A percentile compares a stretch with the other conserved stretches of the same genome.
Evolutionary conservation across 1,284 basidiomycete species (phyloP).

Genomic region (Erythrobasidium hasegawianum): DNA sequence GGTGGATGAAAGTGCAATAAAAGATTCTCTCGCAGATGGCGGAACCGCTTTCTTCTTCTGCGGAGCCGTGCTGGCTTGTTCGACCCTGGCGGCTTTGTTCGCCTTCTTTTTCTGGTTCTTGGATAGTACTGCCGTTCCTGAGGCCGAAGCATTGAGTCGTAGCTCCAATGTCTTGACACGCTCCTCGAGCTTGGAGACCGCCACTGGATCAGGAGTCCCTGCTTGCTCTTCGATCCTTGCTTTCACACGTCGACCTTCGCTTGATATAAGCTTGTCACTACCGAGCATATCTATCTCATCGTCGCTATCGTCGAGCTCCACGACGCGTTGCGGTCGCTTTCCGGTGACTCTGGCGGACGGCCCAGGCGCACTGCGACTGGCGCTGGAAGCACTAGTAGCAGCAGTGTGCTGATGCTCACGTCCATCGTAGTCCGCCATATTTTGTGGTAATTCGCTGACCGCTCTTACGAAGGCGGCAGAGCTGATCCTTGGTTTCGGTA

Average conservation of each 20-base stretch:
- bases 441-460: neutral
- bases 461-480: neutral
- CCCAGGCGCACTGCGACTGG: too few species aligned
- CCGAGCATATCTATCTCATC: neutral
- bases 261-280: neutral
- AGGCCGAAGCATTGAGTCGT: constrained; percentile 3
- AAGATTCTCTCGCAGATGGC: neutral
- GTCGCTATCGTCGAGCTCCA: constrained; percentile 3
- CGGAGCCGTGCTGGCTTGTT: neutral
- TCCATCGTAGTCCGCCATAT: neutral
- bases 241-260: constrained; percentile 1
- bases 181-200: neutral
- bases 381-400: too few species aligned
- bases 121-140: neutral
- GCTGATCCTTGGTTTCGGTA: neutral
- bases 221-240: neutral
- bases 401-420: too few species aligned
- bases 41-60: neutral
- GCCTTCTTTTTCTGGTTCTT: constrained; percentile 12
- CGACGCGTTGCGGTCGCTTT: neutral
- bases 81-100: constrained; percentile 4
- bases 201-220: neutral
- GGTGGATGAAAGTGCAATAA: neutral
- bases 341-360: too few species aligned
- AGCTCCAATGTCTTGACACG: neutral